Evolutionary conservation across 495 filamentous ascomycete genomes (phyloP), one percentile per base, ranked within the genome.

Genomic region (Oidiodendron maius): DNA sequence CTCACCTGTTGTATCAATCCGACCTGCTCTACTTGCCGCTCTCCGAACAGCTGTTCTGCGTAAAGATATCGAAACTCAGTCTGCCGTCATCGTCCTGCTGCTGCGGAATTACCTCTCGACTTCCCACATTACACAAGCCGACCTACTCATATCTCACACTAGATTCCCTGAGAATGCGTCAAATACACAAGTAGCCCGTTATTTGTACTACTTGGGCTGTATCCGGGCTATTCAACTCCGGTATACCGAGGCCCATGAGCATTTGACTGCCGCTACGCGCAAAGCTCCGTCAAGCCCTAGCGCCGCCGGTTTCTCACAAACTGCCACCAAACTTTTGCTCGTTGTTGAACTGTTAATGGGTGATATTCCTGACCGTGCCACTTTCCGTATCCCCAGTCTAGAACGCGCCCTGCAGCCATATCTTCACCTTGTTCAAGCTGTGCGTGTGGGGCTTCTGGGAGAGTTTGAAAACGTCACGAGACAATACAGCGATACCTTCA

Each of bases 341-440:
- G 89, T 98, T 9, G 94, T 98, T 8, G 93, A 98, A 69, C 72
- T 98, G 48, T 75, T 98, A 37, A 98, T 98, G 94, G 93, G 93
- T 43, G 93, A 98, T 66, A 97, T 98, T 53, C 93, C 93, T 23
- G 91, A 97, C 59, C 87, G 93, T 46, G 81, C 87, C 2, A 82
- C 90, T 47, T 98, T 98, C 82, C 88, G 93, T 30, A 83, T 89
- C 54, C 77, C 89, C 3, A 81, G 74, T 48, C 80, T 97, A 61
- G 93, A 96, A 64, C 76, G 80, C 48, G 81, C 93, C 21, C 76
- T 97, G 53, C 81, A 87, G 51, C 91, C 93, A 2, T 98, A 98
- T 71, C 83, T 98, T 60, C 71, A 87, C 34, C 84, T 98, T 35
- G 87, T 96, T 2, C 89, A 91, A 60, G 91, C 94, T 37, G 93